phyloP scores from a whole-genome alignment of 2,329 filamentous ascomycete species.

The Aspergillus sp. region DNA sequence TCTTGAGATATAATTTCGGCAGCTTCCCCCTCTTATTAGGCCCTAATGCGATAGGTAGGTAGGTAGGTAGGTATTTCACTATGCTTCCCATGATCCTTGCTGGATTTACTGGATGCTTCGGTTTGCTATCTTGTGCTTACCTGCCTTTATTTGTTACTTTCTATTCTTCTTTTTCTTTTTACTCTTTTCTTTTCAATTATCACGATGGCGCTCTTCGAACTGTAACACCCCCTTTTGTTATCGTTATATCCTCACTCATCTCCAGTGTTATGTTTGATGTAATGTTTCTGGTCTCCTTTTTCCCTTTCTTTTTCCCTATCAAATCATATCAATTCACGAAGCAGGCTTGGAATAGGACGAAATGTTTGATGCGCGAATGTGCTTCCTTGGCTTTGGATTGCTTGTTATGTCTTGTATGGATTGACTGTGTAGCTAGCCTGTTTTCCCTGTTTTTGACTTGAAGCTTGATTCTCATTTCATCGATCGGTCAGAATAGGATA shows the following conservation, averaged over 20 bases:
- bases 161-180: not conserved
- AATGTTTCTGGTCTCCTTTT: not conserved
- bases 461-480: no score
- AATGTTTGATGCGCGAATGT: no score
- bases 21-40: not conserved
- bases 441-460: no score
- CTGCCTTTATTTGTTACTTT: not conserved
- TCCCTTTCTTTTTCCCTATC: not conserved
- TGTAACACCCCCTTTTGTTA: not conserved
- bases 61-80: not conserved
- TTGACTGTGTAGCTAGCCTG: no score
- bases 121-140: not conserved
- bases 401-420: no score
- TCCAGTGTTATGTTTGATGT: not conserved
- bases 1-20: slow-evolving; percentile 3
- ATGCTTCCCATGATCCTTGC: not conserved
- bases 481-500: no score
- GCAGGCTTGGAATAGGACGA: no score
- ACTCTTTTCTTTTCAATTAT: not conserved
- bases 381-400: no score
- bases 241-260: not conserved
- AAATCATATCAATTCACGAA: not conserved
- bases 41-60: not conserved
- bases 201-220: not conserved
- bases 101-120: not conserved